Base-by-base conservation (phyloP, 2,329 filamentous ascomycete genomes). In the Penicillium sp. region DNA sequence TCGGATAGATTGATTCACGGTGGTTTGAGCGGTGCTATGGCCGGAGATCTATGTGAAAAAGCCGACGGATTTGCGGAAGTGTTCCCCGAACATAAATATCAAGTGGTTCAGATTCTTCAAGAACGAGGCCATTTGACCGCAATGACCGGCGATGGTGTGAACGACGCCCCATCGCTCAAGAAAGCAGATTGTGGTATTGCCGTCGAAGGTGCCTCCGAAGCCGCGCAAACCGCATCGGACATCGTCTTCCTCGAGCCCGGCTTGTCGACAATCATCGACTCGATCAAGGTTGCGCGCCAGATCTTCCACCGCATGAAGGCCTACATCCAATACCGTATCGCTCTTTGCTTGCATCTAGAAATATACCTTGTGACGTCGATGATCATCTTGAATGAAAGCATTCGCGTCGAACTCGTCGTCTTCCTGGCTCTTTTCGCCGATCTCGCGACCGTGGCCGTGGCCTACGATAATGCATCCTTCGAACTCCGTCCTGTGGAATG, bases 381-480 rank as follows among this genome's bases (percentile, higher is more conserved):
- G 84, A 84, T 89, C 65, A 88, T 88, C 72, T 79, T 89, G 71
- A 88, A 88, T 74, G 86, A 89, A 74, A 88, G 84, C 52, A 82
- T 89, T 66, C 79, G 81, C 49, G 82, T 81, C 47, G 83, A 89
- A 59, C 79, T 90, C 20, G 83, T 90, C 60, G 87, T 89, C 69
- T 90, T 89, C 77, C 79, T 90, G 56, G 87, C 87, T 50, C 76
- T 90, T 6, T 90, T 90, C 70, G 86, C 87, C 53, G 87, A 90
- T 78, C 75, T 90, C 69, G 87, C 87, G 48, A 90, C 87, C 46
- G 86, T 90, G 54, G 87, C 87, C 42, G 83, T 89, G 37, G 87
- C 87, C n/a, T 89, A 89, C 72, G 87, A 90, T 64, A 87, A 89
- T 67, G 86, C 87, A n/a, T 84, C 88, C 64, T 88, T 84, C 58